These are phyloP conservation scores for Mortierella sp. DNA, from an alignment of 371 early-diverging fungal genomes.

Conservation along the genomic window DNA sequence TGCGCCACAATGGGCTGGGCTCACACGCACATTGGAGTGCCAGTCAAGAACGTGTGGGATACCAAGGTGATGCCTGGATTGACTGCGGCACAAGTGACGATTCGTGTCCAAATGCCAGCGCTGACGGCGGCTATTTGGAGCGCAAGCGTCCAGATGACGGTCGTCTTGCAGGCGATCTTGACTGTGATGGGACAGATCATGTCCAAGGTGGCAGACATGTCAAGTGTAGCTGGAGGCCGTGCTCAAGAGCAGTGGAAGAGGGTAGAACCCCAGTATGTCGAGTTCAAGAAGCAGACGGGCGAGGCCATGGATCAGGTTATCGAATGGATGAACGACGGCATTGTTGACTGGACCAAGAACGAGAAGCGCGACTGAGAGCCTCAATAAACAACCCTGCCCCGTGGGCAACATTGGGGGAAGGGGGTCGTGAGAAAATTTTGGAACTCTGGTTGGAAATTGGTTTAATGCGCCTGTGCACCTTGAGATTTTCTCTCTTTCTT, in stretches of 20 bases:
- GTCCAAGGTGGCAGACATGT: constrained; percentile 4
- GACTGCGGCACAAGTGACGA: neutral
- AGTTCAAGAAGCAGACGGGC: constrained; percentile 22
- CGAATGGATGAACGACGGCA: constrained; percentile 15
- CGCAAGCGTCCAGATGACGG: constrained; percentile 12
- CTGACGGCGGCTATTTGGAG: constrained; percentile 22
- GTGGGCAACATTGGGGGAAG: too few relatives aligned
- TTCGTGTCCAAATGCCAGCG: constrained; percentile 2
- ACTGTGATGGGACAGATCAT: neutral
- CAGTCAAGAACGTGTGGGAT: constrained; percentile 18
- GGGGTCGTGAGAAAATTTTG: too few relatives aligned
- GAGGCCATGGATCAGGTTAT: constrained; percentile 31
- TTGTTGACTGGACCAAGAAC: constrained; percentile 51
- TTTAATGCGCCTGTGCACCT: too few relatives aligned
- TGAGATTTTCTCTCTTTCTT: constrained; percentile 2
- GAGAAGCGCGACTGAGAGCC: constrained; percentile 42
- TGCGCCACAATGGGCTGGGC: constrained; percentile 15
- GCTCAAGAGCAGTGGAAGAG: constrained; percentile 13
- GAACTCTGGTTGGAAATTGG: too few relatives aligned
- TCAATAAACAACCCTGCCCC: neutral
- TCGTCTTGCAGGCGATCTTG: constrained; percentile 8
- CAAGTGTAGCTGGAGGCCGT: constrained; percentile 21
- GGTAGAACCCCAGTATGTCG: constrained; percentile 28
- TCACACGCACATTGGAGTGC: constrained; percentile 12
- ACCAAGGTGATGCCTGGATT: constrained; percentile 17